A percentile compares a stretch with the other conserved stretches of the same genome.
These are phyloP conservation scores for Colletotrichum lupini DNA, from an alignment of 2,329 filamentous ascomycete species.

Conservation along the genomic window DNA sequence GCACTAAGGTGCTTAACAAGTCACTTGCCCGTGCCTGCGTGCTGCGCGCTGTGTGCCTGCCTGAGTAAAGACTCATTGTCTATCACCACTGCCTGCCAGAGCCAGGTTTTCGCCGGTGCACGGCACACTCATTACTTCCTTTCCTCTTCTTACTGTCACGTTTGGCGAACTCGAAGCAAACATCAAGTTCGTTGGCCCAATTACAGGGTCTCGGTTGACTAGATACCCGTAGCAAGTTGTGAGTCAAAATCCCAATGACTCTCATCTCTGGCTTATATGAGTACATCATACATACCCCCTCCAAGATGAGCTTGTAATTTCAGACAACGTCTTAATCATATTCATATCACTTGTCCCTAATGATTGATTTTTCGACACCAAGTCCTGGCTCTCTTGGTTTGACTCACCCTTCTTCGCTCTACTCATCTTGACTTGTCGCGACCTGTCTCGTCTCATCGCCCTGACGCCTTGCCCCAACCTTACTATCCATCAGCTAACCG, in stretches of 20 bases:
- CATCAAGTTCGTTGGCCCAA: neutral
- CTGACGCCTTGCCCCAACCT: neutral
- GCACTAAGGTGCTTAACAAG: no score
- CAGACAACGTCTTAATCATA: neutral
- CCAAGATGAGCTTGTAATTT: neutral
- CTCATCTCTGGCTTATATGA: neutral
- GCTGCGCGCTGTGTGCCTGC: no score
- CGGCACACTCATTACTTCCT: neutral
- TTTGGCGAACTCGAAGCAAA: neutral
- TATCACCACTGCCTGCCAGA: no score
- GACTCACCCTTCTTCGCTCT: neutral
- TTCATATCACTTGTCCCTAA: neutral
- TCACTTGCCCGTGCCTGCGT: no score
- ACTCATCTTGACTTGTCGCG: neutral
- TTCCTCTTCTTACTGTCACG: neutral
- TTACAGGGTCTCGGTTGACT: neutral
- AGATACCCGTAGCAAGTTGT: neutral
- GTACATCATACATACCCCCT: neutral
- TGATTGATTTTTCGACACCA: neutral
- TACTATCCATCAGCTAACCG: neutral
- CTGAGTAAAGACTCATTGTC: no score
- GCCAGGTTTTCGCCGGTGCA: no score
- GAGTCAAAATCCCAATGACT: neutral
- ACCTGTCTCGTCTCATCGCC: neutral
- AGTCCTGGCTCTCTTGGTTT: neutral